Percentiles rank a stretch among this genome's conserved stretches.
These are phyloP conservation scores for Coemansia sp. DNA, from an alignment of 192 early-diverging fungal genomes.

Conservation along the genomic window DNA sequence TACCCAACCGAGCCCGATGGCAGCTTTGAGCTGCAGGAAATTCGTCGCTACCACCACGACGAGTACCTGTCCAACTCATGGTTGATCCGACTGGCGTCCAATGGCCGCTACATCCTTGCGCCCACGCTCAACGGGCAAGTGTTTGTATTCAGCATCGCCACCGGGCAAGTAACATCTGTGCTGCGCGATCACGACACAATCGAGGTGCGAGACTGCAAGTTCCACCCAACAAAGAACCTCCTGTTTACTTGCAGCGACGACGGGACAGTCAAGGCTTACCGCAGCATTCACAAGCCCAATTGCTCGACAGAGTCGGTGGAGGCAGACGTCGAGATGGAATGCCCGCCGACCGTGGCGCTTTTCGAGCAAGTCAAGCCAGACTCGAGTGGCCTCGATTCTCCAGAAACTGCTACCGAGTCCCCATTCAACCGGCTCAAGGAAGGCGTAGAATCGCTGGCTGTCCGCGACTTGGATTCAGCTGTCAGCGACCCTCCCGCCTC, in stretches of 20 bases:
- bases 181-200: conserved; percentile 89
- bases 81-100: conserved; percentile 87
- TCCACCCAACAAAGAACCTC: conserved; percentile 80
- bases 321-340: conserved; percentile 12
- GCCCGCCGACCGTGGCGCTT: background rate
- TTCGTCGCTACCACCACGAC: conserved; percentile 78
- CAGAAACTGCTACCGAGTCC: conserved; percentile 35
- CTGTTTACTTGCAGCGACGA: conserved; percentile 89
- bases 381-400: conserved; percentile 14
- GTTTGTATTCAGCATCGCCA: conserved; percentile 80
- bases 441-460: conserved; percentile 45
- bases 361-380: background rate
- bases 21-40: conserved; percentile 75
- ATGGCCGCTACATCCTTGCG: conserved; percentile 87
- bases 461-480: conserved; percentile 13
- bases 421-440: conserved; percentile 43
- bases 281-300: conserved; percentile 17
- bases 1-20: conserved; percentile 75
- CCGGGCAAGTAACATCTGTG: conserved; percentile 75
- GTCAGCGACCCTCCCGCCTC: background rate
- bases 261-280: conserved; percentile 67
- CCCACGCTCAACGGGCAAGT: conserved; percentile 90
- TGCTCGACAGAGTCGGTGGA: background rate
- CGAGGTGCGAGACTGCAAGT: conserved; percentile 92
- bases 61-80: conserved; percentile 93